Evolutionary conservation across 2,329 filamentous ascomycete genomes (phyloP), one percentile per base, ranked within the genome.

Genomic region (Neurospora crassa): DNA sequence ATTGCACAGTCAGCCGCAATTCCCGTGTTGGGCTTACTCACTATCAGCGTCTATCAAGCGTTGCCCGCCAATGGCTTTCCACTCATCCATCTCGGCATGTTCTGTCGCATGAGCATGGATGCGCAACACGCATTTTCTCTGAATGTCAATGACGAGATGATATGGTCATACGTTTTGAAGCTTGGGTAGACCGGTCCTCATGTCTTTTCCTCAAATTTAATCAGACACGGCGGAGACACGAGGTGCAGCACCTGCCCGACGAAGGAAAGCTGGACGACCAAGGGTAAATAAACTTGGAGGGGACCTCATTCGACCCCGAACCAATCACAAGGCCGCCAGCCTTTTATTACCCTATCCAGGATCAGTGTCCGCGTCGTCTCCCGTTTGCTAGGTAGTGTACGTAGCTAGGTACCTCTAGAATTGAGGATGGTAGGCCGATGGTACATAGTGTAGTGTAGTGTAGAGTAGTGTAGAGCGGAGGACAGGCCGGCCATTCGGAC

Each of bases 1-100:
- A 63, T 37, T 14, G 29, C 63, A 59, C 67, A 68, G 69, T 73
- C 72, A 73, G 72, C 72, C 72, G 68, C 72, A 73, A 73, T 63
- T 16, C 24, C 53, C 34, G 53, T 63, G 53, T 18, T 63, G 16
- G 53, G 29, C 53, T 63, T 63, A 24, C 53, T 34, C 24, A 63
- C 53, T 37, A 63, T 37, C 53, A 63, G 29, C 53, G 53, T 63
- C 53, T 63, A 63, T 63, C 53, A 63, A 11, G n/a, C 53, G 2
- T 53, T 53, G 45, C 20, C 20, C 43, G 43, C 43, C 45, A 47
- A 24, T 47, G 45, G 45, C 45, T 34, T 59, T 29, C 24, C 18
- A 18, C 24, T 59, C 20, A 59, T 59, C 14, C 34, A n/a, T n/a
- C n/a, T n/a, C n/a, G n/a, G n/a, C 20, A 29, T 29, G 29, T 16